Evolutionary conservation across 75 land plant genomes (phyloP), one percentile per base, ranked within the genome.

Genomic region (Pinus taeda): DNA sequence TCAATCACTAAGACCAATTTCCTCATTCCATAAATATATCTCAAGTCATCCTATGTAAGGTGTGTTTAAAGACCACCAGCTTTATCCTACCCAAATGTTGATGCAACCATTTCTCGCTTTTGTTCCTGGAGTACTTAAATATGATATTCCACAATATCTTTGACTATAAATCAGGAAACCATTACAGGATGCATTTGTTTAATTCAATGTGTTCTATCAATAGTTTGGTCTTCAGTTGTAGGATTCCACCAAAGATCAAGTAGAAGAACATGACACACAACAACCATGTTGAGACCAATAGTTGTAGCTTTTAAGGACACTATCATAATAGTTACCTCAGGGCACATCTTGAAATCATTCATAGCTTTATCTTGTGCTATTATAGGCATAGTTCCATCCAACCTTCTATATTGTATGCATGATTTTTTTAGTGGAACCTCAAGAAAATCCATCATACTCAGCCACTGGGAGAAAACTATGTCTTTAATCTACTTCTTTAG

Each of bases 191-290:
- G 33, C 33, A 33, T 33, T 33, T 33, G 33, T 33, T 33, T 33
- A 33, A 33, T 33, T 33, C 1, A 1, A 33, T 95, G 98, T 55
- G 95, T 95, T 74, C 98, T 87, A 81, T 95, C 95, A 73, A 95
- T 81, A 53, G 98, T 95, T 78, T 95, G 98, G 75, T 95, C 98
- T 86, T 95, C 98, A 18, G 93, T 92, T 39, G 93, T 92, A 11
- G 98, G 98, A 85, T 95, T 95, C 98, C 98, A 95, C 95, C 98
- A 95, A 55, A 93, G 93, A 80, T 95, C 98, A 58, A 95, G 81
- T 56, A 33, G 1, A 33, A 33, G 33, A 33, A 33, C 33, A 33
- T 33, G 33, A 33, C 33, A 33, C 2, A 2, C 33, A 0, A 2
- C 33, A 33, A 33, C 33, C 33, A 33, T 33, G 33, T 33, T 33